Percentiles rank a stretch among this genome's conserved stretches.
Evolutionary conservation across 306 rosid species (phyloP).

Genomic region (Inga oerstediana): DNA sequence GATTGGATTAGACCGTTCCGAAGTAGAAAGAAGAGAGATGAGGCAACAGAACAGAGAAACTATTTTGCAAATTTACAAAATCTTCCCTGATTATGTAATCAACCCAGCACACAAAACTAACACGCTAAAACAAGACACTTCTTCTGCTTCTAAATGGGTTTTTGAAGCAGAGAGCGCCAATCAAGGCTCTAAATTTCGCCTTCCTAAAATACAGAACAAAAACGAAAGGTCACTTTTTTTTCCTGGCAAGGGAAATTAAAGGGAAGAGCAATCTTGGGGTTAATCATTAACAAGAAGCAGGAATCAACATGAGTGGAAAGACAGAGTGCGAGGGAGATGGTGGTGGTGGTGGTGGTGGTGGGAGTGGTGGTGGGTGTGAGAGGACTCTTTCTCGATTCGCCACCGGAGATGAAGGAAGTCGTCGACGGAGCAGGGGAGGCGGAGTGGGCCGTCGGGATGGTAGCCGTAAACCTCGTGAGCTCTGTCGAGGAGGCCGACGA

Average conservation of each 20-base stretch:
- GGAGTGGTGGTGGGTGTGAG: conserved; percentile 12
- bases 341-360: conserved; percentile 34
- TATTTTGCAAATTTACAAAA: neutral
- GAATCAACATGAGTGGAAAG: conserved; percentile 59
- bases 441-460: conserved; percentile 72
- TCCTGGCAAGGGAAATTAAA: neutral
- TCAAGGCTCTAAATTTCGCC: no score
- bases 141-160: no score
- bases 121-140: no score
- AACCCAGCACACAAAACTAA: neutral
- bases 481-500: conserved; percentile 58
- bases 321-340: conserved; percentile 46
- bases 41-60: neutral
- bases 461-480: conserved; percentile 74
- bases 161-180: no score
- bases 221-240: neutral
- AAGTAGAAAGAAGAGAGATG: neutral
- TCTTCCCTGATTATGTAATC: neutral
- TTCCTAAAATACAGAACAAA: neutral
- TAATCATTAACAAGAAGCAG: neutral
- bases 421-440: conserved; percentile 70
- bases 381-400: conserved; percentile 59
- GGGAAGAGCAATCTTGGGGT: neutral
- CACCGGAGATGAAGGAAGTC: conserved; percentile 70
- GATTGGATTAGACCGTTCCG: neutral